These are phyloP conservation scores for Bjerkandera adusta DNA, from an alignment of 1,284 basidiomycete species.

Conservation along the genomic window DNA sequence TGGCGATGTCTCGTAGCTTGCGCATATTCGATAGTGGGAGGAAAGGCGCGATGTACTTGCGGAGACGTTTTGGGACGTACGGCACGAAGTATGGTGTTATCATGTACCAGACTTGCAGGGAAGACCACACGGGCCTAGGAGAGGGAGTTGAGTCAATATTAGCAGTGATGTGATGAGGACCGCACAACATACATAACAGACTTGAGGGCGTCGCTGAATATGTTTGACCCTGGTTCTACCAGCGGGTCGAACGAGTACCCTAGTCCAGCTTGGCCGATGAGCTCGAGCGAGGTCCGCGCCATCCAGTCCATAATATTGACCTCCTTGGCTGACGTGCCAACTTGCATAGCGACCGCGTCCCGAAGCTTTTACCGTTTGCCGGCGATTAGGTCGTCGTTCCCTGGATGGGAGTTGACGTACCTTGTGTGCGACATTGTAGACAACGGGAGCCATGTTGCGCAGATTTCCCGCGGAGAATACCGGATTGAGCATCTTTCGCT, in stretches of 20 bases:
- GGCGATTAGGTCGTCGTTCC: background rate
- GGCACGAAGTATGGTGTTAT: background rate
- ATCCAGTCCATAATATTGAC: constrained; percentile 35
- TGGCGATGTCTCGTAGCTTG: constrained; percentile 30
- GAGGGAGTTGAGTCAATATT: background rate
- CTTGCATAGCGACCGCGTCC: constrained; percentile 19
- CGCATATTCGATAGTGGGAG: constrained; percentile 31
- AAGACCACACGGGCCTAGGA: background rate
- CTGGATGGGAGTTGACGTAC: constrained; percentile 17
- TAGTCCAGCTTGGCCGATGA: constrained; percentile 37
- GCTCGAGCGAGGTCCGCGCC: constrained; percentile 36
- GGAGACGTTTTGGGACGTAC: background rate
- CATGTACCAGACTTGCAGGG: background rate
- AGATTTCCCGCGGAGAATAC: constrained; percentile 32
- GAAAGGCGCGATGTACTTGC: constrained; percentile 23
- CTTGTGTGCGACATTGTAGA: constrained; percentile 30
- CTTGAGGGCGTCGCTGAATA: constrained; percentile 20
- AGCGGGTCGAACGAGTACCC: constrained; percentile 33
- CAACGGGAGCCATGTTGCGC: constrained; percentile 32
- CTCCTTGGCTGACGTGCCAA: constrained; percentile 20
- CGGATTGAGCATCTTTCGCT: constrained; percentile 33
- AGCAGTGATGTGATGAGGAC: background rate
- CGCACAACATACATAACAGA: constrained; percentile 17
- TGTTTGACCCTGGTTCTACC: background rate
- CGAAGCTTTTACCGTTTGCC: constrained; percentile 16